Conservation (phyloP, 176 grass and related monocot genomes). For the Canna indica region DNA sequence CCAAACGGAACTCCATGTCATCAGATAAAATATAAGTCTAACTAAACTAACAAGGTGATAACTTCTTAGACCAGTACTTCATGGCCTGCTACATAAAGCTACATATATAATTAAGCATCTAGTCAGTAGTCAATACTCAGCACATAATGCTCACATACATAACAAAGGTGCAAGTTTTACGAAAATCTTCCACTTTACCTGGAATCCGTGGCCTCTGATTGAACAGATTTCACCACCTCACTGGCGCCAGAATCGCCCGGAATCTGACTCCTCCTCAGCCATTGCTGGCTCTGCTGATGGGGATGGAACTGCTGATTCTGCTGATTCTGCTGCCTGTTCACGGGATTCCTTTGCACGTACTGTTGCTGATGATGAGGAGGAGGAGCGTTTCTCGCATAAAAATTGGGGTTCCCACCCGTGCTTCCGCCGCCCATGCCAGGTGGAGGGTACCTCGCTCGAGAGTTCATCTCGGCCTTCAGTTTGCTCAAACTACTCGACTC, state of each 20-base stretch:
- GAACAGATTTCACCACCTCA: slow-evolving; percentile 10
- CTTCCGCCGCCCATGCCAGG: slow-evolving; percentile 2
- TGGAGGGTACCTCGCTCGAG: slow-evolving; percentile 13
- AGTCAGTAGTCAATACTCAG: no score
- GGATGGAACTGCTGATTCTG: background rate
- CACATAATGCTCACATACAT: background rate
- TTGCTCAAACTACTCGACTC: background rate
- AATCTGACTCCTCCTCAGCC: slow-evolving; percentile 11
- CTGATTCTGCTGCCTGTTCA: background rate
- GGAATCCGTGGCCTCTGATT: background rate
- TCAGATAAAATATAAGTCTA: no score
- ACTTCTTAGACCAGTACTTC: no score
- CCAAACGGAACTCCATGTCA: no score
- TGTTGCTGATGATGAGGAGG: slow-evolving; percentile 5
- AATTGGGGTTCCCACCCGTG: background rate
- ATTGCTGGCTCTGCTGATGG: slow-evolving; percentile 5
- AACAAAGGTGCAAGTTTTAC: background rate
- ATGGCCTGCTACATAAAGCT: no score
- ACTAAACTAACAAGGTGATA: no score
- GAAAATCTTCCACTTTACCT: background rate
- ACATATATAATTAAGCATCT: no score
- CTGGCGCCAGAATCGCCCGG: background rate
- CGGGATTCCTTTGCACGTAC: slow-evolving; percentile 5
- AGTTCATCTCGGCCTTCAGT: slow-evolving; percentile 6
- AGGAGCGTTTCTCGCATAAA: background rate